These are phyloP conservation scores for Cryptomeria japonica DNA, from an alignment of 75 land plant genomes.

Conservation along the genomic window DNA sequence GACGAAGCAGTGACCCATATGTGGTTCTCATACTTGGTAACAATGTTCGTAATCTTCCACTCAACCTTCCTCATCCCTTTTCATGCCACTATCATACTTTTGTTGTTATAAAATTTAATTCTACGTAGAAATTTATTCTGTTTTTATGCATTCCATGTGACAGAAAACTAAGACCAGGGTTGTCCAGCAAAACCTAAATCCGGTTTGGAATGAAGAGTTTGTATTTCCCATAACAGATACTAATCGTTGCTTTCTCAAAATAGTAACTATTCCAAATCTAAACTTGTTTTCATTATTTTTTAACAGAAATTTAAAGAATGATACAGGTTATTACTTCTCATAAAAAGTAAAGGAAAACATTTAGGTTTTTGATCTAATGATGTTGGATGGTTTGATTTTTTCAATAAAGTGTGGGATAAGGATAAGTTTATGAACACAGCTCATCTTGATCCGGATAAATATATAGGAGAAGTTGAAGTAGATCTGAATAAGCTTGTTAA, in stretches of 20 bases:
- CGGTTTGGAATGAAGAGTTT: not conserved
- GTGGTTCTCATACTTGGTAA: no score
- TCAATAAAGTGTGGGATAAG: conserved; percentile 2
- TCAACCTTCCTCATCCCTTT: no score
- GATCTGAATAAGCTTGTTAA: not conserved
- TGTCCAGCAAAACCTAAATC: not conserved
- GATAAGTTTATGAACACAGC: not conserved
- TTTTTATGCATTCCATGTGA: not conserved
- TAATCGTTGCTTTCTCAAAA: not conserved
- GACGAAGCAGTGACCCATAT: no score
- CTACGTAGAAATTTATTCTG: no score
- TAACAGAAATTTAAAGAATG: no score
- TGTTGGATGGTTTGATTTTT: not conserved
- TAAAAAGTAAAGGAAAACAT: not conserved
- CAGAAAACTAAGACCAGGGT: not conserved
- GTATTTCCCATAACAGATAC: not conserved
- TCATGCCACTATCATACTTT: no score
- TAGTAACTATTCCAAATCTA: not conserved
- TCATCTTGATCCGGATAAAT: not conserved
- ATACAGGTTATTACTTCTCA: no score
- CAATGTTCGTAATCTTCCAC: no score
- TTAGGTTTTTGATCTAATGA: not conserved
- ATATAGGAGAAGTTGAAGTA: not conserved
- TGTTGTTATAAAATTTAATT: no score
- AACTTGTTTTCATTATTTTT: not conserved